These are phyloP conservation scores for Pichia sp. DNA, from an alignment of 1,139 yeast genomes.

Conservation along the genomic window DNA sequence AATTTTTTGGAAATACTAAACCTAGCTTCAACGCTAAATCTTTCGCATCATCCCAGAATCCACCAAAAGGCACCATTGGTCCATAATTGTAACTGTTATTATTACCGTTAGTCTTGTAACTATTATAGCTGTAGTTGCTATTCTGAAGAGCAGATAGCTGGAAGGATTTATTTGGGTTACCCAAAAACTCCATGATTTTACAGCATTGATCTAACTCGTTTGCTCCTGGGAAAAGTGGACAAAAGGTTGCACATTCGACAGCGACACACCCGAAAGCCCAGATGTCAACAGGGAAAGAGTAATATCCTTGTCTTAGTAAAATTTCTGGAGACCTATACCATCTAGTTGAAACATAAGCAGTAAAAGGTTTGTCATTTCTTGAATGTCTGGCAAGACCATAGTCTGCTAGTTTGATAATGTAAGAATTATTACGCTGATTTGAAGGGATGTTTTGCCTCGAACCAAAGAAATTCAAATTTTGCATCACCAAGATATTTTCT, in stretches of 20 bases:
- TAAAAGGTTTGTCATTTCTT: constrained; percentile 51
- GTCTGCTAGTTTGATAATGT: constrained; percentile 80
- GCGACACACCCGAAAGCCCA: constrained; percentile 95
- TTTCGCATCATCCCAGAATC: constrained; percentile 62
- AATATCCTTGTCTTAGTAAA: constrained; percentile 58
- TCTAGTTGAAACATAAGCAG: constrained; percentile 86
- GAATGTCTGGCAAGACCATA: constrained; percentile 81
- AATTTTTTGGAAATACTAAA: constrained; percentile 44
- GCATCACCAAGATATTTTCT: constrained; percentile 70
- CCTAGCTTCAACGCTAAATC: constrained; percentile 49
- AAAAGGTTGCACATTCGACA: constrained; percentile 68
- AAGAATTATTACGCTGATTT: constrained; percentile 41
- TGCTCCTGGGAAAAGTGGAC: constrained; percentile 81
- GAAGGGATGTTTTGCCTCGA: constrained; percentile 40
- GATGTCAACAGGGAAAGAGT: constrained; percentile 77
- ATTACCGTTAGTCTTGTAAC: background rate
- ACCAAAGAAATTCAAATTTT: constrained; percentile 51
- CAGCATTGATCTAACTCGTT: constrained; percentile 74
- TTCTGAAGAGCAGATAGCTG: constrained; percentile 6
- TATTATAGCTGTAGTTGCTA: background rate
- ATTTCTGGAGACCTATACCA: constrained; percentile 98
- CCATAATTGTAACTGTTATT: constrained; percentile 2
- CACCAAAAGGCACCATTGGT: constrained; percentile 44
- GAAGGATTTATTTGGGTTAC: constrained; percentile 48
- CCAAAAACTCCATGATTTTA: constrained; percentile 62